Base-by-base conservation (phyloP, 2,329 filamentous ascomycete species). In the Ceratocystis cacaofunesta region DNA sequence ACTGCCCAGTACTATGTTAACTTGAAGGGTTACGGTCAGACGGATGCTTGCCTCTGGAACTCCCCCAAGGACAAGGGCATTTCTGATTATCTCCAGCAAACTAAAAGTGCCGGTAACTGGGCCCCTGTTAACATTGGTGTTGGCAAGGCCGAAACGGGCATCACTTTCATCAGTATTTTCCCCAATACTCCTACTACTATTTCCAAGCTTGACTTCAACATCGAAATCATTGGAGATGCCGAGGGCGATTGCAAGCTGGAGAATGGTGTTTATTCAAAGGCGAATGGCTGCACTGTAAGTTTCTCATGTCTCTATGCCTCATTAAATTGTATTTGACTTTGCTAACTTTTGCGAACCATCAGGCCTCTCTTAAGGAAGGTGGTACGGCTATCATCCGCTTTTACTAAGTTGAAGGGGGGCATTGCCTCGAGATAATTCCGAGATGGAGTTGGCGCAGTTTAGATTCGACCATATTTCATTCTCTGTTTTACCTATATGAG, bases 1-100 rank as follows among this genome's bases (percentile, higher is more conserved):
- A 92, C 90, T 61, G 92, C 92, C 57, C 94, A 97, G 78, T 97
- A 96, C 82, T 99, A 99, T 74, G 83, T 97, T 77, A 97, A 97
- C 83, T 88, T 88, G 71, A 81, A 84, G 70, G 91, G 90, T 68
- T 79, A 88, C 64, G 71, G 76, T 19, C 77, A 85, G 67, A 74
- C 84, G 69, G 76, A 92, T 12, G 89, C 84, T 62, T 99, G 94
- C 78, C 76, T 82, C 67, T 97, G 94, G 94, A 74, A 74, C 69
- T 80, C 78, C 73, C 75, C 77, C 48, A 79, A 82, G 63, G 80
- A 41, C 36, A 15, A 41, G 3, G 36, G 36, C 36, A 41, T 41
- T 41, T 0, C 36, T 4, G 36, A 41, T 41, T 41, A 41, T 41
- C 36, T 41, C 3, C 10, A 41, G 10, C 1, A 1, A 0, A 41